Conservation (phyloP, 768 basidiomycete genomes). For the Porpolomopsis calyptriformis region DNA sequence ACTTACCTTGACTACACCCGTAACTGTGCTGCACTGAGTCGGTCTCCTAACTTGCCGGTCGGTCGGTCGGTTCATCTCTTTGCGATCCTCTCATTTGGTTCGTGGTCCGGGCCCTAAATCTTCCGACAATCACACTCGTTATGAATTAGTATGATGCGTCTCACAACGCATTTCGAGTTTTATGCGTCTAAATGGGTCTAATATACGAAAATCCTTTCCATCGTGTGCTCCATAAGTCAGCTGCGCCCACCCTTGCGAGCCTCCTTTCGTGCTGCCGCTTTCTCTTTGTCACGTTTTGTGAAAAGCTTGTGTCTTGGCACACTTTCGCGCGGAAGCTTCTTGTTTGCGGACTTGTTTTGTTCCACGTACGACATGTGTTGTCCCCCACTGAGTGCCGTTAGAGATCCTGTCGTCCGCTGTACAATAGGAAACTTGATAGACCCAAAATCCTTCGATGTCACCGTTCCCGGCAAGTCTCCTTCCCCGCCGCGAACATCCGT, state of each 20-base stretch:
- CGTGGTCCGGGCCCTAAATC: too few species aligned
- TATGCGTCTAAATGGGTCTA: neutral
- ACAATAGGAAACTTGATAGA: slow-evolving; percentile 54
- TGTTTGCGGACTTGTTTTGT: slow-evolving; percentile 86
- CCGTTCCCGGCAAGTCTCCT: slow-evolving; percentile 75
- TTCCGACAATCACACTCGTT: too few species aligned
- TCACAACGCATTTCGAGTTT: too few species aligned
- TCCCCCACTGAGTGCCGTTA: slow-evolving; percentile 76
- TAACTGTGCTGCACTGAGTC: neutral
- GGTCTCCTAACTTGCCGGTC: neutral
- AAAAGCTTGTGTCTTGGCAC: slow-evolving; percentile 67
- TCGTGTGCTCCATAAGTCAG: neutral
- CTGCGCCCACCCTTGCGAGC: slow-evolving; percentile 17
- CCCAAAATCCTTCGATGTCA: slow-evolving; percentile 84
- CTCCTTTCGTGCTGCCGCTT: slow-evolving; percentile 43
- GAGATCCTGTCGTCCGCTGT: slow-evolving; percentile 71
- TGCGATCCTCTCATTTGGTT: too few species aligned
- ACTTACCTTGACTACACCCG: slow-evolving; percentile 1
- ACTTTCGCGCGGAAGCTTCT: slow-evolving; percentile 50
- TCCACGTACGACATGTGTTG: slow-evolving; percentile 91
- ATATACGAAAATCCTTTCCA: neutral
- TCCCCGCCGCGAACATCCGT: slow-evolving; percentile 75
- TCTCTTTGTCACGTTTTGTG: slow-evolving; percentile 71
- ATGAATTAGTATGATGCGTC: too few species aligned
- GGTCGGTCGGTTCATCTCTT: too few species aligned